Evolutionary conservation across 2,329 filamentous ascomycete genomes (phyloP), one percentile per base, ranked within the genome.

Genomic region (Fusarium euwallaceae): DNA sequence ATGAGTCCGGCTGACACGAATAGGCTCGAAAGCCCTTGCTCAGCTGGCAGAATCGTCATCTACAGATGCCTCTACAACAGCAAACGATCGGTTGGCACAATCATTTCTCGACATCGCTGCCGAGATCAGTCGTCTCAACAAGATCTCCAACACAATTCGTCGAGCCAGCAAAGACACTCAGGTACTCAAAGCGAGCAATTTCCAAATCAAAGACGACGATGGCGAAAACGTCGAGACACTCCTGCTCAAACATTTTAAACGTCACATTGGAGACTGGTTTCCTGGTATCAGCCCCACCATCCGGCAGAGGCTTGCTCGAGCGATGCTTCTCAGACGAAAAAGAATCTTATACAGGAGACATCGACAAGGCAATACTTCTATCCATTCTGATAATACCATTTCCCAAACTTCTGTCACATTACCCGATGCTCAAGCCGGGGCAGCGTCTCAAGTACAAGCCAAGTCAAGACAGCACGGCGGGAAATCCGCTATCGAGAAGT

Each of bases 321-420:
- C 66, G 0, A 76, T 76, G 74, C 4, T 75, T 0, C 24, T 74
- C 2, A 64, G 68, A n/a, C 66, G 70, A 10, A 76, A 71, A 29
- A 60, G 53, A 14, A 61, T 76, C 12, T 41, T 75, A 1, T 68
- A 76, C 24, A 5, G 66, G 4, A 69, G 66, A 34, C 9, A 22
- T 39, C 70, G 68, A 1, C 56, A 72, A 6, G 64, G 53, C 2
- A 67, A 27, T 1, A 45, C 37, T 27, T 20, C 59, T 4, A 71
- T 71, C 10, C 55, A 29, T 12, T 36, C 36, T 1, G 36, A 56
- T 20, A 51, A 59, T 2, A 10, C 48, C 6, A 39, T 34, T 32
- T n/a, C 58, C 2, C 16, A 55, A 9, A 4, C 58, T 7, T 41
- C 24, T 9, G 11, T 41, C 39, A 12, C 17, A 32, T 29, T 48